Percentiles rank a stretch among this genome's conserved stretches.
Evolutionary conservation across 2,329 filamentous ascomycete genomes (phyloP).

Genomic region (Periconia sp.): DNA sequence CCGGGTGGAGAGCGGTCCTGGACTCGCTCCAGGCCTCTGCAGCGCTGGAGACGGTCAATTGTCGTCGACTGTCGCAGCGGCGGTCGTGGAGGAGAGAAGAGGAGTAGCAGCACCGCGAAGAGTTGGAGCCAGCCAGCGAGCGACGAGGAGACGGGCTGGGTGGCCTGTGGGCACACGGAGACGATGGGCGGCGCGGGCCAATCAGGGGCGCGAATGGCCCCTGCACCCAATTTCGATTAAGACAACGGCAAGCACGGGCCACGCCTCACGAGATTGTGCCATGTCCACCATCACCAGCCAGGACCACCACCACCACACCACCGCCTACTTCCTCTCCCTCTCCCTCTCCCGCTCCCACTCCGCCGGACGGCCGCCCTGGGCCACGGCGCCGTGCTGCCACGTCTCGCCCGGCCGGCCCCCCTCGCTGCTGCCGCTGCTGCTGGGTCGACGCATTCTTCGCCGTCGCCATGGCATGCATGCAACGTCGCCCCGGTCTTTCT

Average conservation of each 20-base stretch:
- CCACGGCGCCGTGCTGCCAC: no score
- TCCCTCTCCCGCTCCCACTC: no score
- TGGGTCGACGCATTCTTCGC: no score
- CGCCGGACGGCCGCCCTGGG: no score
- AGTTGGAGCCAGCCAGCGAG: background rate
- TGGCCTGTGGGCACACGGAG: background rate
- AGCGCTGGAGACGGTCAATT: conserved; percentile 20
- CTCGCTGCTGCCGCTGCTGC: no score
- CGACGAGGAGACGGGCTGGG: background rate
- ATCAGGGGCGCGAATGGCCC: conserved; percentile 2
- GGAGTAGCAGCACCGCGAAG: conserved; percentile 5
- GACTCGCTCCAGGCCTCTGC: conserved; percentile 7
- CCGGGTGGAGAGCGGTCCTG: conserved; percentile 1
- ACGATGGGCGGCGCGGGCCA: conserved; percentile 3
- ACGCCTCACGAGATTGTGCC: conserved; percentile 8
- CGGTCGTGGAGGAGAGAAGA: conserved; percentile 26
- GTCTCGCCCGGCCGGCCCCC: no score
- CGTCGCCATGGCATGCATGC: no score
- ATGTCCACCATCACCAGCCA: conserved; percentile 10
- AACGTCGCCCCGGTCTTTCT: no score
- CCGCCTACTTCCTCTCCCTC: no score
- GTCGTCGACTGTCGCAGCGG: conserved; percentile 42
- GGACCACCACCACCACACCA: no score
- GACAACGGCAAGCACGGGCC: conserved; percentile 2
- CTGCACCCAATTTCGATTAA: conserved; percentile 9